Evolutionary conservation across 805 yeast genomes (phyloP).

Genomic region (Nakazawaea ishiwadae): DNA sequence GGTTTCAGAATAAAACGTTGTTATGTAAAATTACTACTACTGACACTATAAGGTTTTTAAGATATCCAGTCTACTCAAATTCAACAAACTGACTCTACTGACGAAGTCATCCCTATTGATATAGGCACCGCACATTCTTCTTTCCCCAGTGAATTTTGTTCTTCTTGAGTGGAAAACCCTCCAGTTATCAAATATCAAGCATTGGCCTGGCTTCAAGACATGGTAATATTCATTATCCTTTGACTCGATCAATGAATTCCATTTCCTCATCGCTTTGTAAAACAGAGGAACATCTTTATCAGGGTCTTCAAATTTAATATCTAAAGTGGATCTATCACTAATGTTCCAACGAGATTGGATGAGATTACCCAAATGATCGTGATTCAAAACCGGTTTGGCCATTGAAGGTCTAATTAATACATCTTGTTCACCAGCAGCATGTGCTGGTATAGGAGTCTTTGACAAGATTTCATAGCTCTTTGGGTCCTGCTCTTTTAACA

Average conservation of each 20-base stretch:
- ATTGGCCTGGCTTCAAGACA: constrained; percentile 59
- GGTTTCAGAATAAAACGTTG: no score
- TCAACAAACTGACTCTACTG: constrained; percentile 38
- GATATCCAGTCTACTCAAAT: constrained; percentile 43
- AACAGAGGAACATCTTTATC: constrained; percentile 43
- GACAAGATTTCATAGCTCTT: constrained; percentile 47
- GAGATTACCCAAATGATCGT: constrained; percentile 44
- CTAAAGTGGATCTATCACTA: constrained; percentile 62
- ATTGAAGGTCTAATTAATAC: constrained; percentile 55
- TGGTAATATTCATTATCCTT: constrained; percentile 47
- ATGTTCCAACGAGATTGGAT: constrained; percentile 69
- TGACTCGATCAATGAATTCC: constrained; percentile 49
- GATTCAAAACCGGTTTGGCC: constrained; percentile 54
- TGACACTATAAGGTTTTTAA: constrained; percentile 23
- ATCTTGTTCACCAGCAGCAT: constrained; percentile 67
- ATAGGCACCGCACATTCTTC: constrained; percentile 73
- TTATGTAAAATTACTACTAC: no score
- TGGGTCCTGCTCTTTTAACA: constrained; percentile 41
- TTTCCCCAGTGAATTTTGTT: constrained; percentile 58
- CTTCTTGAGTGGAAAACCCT: constrained; percentile 66
- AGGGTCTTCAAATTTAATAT: constrained; percentile 34
- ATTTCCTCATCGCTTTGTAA: constrained; percentile 52
- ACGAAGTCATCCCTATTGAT: constrained; percentile 64
- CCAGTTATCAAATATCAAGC: constrained; percentile 70
- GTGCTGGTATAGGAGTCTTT: constrained; percentile 54